phyloP scores from a whole-genome alignment of 2,329 filamentous ascomycete genomes.

The Verticillium nubilum region DNA sequence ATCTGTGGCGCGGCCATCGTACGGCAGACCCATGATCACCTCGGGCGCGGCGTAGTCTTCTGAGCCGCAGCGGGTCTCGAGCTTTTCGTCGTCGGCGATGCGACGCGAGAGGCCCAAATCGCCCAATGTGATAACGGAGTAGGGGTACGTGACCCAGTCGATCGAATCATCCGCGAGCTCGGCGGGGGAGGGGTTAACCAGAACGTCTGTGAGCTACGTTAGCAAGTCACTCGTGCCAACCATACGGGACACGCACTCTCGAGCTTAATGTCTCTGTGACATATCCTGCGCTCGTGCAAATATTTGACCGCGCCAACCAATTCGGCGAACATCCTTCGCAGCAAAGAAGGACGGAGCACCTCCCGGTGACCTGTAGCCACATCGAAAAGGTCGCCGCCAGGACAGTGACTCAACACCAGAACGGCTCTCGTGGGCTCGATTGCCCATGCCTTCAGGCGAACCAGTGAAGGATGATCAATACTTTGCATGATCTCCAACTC shows the following conservation, averaged over 20 bases:
- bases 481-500: slow-evolving; percentile 91
- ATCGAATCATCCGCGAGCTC: slow-evolving; percentile 58
- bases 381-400: slow-evolving; percentile 92
- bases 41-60: slow-evolving; percentile 98
- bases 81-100: slow-evolving; percentile 77
- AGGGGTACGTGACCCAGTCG: slow-evolving; percentile 71
- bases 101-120: slow-evolving; percentile 86
- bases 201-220: slow-evolving; percentile 59
- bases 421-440: slow-evolving; percentile 78
- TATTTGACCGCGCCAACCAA: slow-evolving; percentile 81
- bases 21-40: slow-evolving; percentile 90
- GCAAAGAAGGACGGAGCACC: slow-evolving; percentile 60
- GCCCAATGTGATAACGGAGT: slow-evolving; percentile 81
- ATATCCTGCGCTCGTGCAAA: slow-evolving; percentile 78
- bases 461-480: slow-evolving; percentile 82
- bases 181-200: slow-evolving; percentile 73
- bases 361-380: slow-evolving; percentile 70
- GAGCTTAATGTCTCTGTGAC: slow-evolving; percentile 96
- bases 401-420: slow-evolving; percentile 84
- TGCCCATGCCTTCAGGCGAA: slow-evolving; percentile 87
- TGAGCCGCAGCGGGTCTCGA: slow-evolving; percentile 91
- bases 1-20: slow-evolving; percentile 87
- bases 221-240: neutral
- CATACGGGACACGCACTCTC: slow-evolving; percentile 62
- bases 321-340: slow-evolving; percentile 86